A percentile compares a stretch with the other conserved stretches of the same genome.
phyloP scores from a whole-genome alignment of 345 rosid genomes.

The Mercurialis annua region DNA sequence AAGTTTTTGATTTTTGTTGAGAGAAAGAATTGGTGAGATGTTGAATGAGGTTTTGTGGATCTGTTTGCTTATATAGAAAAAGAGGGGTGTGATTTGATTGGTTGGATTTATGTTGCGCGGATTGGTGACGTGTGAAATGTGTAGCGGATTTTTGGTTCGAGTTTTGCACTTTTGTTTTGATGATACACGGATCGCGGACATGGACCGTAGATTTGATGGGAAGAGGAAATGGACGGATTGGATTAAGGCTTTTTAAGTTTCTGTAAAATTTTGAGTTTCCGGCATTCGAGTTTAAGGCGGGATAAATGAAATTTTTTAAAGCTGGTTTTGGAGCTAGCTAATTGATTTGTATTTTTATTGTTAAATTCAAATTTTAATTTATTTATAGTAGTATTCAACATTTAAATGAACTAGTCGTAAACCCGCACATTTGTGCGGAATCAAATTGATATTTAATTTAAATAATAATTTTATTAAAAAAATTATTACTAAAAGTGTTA shows the following conservation, averaged over 20 bases:
- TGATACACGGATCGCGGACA: background rate
- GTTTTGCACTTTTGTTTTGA: background rate
- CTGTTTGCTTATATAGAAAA: background rate
- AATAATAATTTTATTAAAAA: too few relatives aligned
- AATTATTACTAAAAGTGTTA: too few relatives aligned
- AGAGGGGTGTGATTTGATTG: conserved; percentile 13
- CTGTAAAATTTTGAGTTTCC: conserved; percentile 13
- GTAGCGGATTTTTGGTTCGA: background rate
- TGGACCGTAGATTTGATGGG: background rate
- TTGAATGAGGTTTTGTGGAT: background rate
- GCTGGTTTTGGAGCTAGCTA: too few relatives aligned
- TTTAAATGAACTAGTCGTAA: too few relatives aligned
- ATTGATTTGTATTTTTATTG: too few relatives aligned
- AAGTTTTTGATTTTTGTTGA: background rate
- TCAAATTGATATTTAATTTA: too few relatives aligned
- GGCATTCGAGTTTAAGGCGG: background rate
- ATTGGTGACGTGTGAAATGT: conserved; percentile 26
- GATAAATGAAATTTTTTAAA: background rate
- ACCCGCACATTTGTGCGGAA: too few relatives aligned
- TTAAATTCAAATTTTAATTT: too few relatives aligned
- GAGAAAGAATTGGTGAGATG: background rate
- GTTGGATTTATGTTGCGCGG: conserved; percentile 13
- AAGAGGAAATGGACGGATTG: conserved; percentile 19
- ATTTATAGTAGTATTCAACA: too few relatives aligned
- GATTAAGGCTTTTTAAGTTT: conserved; percentile 19